Evolutionary conservation across 140 eudicot species (phyloP).

Genomic region (Oenanthe javanica): DNA sequence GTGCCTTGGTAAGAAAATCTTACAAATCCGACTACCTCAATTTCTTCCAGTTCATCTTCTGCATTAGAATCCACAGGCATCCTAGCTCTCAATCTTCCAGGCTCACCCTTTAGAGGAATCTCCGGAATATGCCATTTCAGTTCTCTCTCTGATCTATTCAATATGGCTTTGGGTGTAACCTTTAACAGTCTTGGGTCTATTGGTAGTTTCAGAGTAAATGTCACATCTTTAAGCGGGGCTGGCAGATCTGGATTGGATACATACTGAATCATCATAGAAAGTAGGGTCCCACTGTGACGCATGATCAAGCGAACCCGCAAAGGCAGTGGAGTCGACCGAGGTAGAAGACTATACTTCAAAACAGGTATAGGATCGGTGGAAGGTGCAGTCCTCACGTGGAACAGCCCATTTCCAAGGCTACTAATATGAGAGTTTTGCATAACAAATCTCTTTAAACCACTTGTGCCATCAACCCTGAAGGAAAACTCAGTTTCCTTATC

Average conservation of each 20-base stretch:
- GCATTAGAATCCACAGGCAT: constrained; percentile 80
- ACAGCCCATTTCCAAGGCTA: constrained; percentile 74
- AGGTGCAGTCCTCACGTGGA: constrained; percentile 63
- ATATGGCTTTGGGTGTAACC: constrained; percentile 84
- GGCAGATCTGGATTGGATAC: constrained; percentile 77
- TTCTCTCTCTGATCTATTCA: constrained; percentile 89
- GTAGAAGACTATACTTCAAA: constrained; percentile 62
- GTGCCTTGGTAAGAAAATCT: constrained; percentile 59
- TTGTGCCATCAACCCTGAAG: constrained; percentile 65
- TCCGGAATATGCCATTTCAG: constrained; percentile 83
- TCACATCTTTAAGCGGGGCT: constrained; percentile 63
- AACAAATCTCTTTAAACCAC: constrained; percentile 58
- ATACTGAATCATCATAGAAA: constrained; percentile 88
- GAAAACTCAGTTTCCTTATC: constrained; percentile 85
- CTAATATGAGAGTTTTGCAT: constrained; percentile 59
- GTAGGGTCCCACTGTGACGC: constrained; percentile 83
- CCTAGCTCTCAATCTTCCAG: constrained; percentile 72
- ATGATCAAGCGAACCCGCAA: constrained; percentile 58
- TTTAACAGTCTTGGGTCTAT: constrained; percentile 75
- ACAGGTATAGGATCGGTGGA: constrained; percentile 72
- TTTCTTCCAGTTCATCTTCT: constrained; percentile 58
- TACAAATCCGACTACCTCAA: constrained; percentile 73
- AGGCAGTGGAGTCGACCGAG: constrained; percentile 77
- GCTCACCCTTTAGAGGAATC: constrained; percentile 72
- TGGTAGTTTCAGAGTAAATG: constrained; percentile 71